Base-by-base conservation (phyloP, 2,329 filamentous ascomycete species). In the Plectosphaerella plurivora region DNA sequence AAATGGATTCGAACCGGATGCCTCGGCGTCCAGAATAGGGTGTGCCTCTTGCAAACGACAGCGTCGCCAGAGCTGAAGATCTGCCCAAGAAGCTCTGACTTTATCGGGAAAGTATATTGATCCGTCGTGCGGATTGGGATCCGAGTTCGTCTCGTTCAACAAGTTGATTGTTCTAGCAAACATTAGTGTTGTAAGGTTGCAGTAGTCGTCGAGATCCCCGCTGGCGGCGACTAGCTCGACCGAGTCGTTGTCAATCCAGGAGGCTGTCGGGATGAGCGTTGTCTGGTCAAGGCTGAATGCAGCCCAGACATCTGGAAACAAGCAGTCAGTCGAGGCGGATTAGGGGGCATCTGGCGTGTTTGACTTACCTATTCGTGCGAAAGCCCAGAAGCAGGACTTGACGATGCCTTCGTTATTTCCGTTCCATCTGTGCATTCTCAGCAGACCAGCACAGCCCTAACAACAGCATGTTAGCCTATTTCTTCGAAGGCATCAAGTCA, bases 371-470 rank as follows among this genome's bases (percentile, higher is more conserved):
- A 56, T 54, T 2, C 52, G 25, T 15, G 54, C 54, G 47, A 56
- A 56, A 7, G 52, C 49, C 54, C 54, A 56, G 42, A 56, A 56
- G 41, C 54, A 56, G 4, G 52, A 36, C 24, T 54, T 56, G 9
- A 54, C 50, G 15, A 54, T 52, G 5, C 52, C 50, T n/a, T 24
- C 25, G 16, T 33, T 54, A 18, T 25, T 39, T 3, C 54, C 54
- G 33, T 49, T 45, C 54, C 54, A 54, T 2, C 22, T 25, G 2
- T 50, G 45, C 18, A 37, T 52, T 18, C 45, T 47, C 8, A 56
- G 33, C 15, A 56, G 22, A 4, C 47, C 50, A 4, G 54, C 52
- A 46, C 54, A 56, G 8, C 54, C 54, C 54, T 55, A 22, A 20
- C 15, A 15, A 10, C 15, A 44, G 7, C 12, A 42, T n/a, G n/a